A percentile compares a stretch with the other conserved stretches of the same genome.
phyloP scores from a whole-genome alignment of 768 basidiomycete species.

The Tephrocybe rancida region DNA sequence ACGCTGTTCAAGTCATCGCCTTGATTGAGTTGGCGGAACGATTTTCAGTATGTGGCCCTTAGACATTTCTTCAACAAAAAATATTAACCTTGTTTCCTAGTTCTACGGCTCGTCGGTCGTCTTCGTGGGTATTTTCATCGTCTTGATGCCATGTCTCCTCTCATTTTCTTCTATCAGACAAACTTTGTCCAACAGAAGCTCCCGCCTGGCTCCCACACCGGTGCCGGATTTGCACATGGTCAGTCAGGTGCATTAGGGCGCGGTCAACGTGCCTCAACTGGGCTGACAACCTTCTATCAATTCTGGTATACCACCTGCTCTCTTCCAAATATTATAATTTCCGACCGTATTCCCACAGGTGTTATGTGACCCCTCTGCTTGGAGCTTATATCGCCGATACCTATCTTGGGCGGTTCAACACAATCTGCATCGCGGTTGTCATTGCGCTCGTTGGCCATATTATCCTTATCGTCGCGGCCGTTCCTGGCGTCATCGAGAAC shows the following conservation, averaged over 20 bases:
- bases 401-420: slow-evolving; percentile 74
- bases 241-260: slow-evolving; percentile 70
- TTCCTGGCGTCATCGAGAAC: slow-evolving; percentile 52
- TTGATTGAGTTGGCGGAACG: slow-evolving; percentile 72
- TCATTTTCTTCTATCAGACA: slow-evolving; percentile 37
- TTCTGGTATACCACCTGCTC: slow-evolving; percentile 53
- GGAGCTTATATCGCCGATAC: slow-evolving; percentile 79
- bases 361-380: slow-evolving; percentile 64
- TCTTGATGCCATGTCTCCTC: neutral
- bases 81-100: slow-evolving; percentile 18
- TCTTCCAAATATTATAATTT: neutral
- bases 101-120: slow-evolving; percentile 53
- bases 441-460: slow-evolving; percentile 67
- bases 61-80: neutral
- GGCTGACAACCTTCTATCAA: slow-evolving; percentile 69
- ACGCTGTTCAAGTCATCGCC: slow-evolving; percentile 52
- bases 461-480: slow-evolving; percentile 64
- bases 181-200: slow-evolving; percentile 79
- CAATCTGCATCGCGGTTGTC: slow-evolving; percentile 59
- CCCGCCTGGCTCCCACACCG: slow-evolving; percentile 65
- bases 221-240: slow-evolving; percentile 52
- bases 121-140: slow-evolving; percentile 36
- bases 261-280: slow-evolving; percentile 74
- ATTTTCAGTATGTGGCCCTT: slow-evolving; percentile 53
- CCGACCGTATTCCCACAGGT: slow-evolving; percentile 36